Base-by-base conservation (phyloP, 2,329 filamentous ascomycete genomes). In the Ascomycota sp. region DNA sequence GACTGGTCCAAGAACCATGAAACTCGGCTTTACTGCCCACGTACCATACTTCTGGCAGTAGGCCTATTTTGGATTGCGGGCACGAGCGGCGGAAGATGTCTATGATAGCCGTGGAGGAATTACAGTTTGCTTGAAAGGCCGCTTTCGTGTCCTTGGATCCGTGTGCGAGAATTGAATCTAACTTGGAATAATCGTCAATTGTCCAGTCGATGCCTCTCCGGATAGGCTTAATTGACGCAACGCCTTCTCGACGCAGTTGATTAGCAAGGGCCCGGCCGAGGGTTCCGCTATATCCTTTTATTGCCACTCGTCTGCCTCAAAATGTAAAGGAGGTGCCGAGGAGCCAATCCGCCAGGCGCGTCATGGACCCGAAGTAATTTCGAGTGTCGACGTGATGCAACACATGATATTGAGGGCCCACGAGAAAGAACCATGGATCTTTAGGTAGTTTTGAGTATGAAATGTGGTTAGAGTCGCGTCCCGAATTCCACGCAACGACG, bases 331-430 rank as follows among this genome's bases (percentile, higher is more conserved):
- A 34, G 3, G 36, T 38, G 31, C 36, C 36, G 9, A 40, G 26
- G 3, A 34, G 5, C 36, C 36, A 33, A 25, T 40, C 38, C 11
- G 38, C 22, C 5, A 38, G 15, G 10, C 36, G 36, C 3, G 33
- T 30, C 30, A 33, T 38, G n/a, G 38, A 38, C 8, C 36, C 36
- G 27, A 40, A 40, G 33, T 36, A 40, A 24, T 34, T 34, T 17
- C 31, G 30, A n/a, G 38, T 36, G 23, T 40, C 38, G 13, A 40
- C 30, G 22, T 40, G 36, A 30, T 40, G 38, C 13, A 40, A 26
- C 3, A 31, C 36, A 23, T 40, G 38, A 25, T 38, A 39, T 17
- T 39, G 23, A 4, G 37, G 37, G 1, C 37, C 37, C 11, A 39
- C 35, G 23, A 35, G 23, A 11, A 37, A 12, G 9, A 25, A 26